Evolutionary conservation across 768 basidiomycete species (phyloP), one percentile per base, ranked within the genome.

Genomic region (Tulasnella sp.): DNA sequence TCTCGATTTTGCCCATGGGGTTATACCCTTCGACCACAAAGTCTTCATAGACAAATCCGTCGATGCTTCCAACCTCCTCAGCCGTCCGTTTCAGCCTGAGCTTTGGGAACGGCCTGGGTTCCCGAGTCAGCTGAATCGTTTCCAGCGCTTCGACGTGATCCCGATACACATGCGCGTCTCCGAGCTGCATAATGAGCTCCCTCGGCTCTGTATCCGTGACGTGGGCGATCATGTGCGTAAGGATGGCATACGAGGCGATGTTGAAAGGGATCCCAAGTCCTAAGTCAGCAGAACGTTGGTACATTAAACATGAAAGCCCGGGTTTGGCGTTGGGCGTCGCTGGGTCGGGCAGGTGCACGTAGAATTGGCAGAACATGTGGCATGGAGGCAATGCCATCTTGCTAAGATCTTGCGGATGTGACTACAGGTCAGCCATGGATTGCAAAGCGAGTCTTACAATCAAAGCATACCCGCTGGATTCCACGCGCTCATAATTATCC

Each of bases 331-430:
- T 66, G 23, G 65, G 42, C 1, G 81, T 76, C 0, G 76, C 64
- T 3, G 82, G 72, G 4, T 65, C 56, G 0, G 95, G 88, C 34
- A 95, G 83, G 68, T 91, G 86, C 34, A 99, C 95, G 75, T 91
- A 97, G 78, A 99, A 99, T 70, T 99, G 96, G 73, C 93, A 97
- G 72, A 98, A 85, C 83, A 98, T 86, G 73, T 98, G 96, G 72
- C 96, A 99, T 0, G 96, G 96, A 0, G 96, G 96, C 0, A 99
- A 81, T 0, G 96, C 96, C 96, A 98, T 99, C 41, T 80, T 77
- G 0, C 84, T 82, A 24, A 99, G 87, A 72, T 96, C 95, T 97
- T 66, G 10, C 4, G 2, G 26, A 13, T 4, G 17, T 19, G 42
- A 4, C 17, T 44, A 42, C 10, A n/a, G 34, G 10, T 58, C 49